A percentile compares a stretch with the other conserved stretches of the same genome.
These are phyloP conservation scores for Cercophora sp. DNA, from an alignment of 495 filamentous ascomycete species.

Conservation along the genomic window DNA sequence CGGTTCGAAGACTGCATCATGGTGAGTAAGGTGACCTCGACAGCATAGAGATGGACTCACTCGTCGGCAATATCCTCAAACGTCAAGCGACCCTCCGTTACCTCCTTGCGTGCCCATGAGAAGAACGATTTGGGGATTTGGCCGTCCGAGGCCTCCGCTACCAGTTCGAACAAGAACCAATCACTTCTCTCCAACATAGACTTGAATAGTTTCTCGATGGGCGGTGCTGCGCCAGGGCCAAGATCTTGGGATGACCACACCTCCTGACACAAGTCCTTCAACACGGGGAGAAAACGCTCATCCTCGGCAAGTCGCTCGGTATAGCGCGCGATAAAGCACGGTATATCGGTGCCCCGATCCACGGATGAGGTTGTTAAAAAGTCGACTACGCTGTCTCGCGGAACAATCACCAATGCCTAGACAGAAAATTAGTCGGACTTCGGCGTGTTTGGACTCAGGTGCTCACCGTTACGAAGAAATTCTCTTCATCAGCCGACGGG, in stretches of 20 bases:
- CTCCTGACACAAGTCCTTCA: constrained; percentile 13
- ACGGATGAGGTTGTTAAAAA: constrained; percentile 12
- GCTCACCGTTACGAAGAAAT: too few relatives aligned
- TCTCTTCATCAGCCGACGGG: too few relatives aligned
- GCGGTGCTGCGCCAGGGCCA: not conserved
- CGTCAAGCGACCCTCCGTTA: constrained; percentile 1
- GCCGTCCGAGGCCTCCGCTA: constrained; percentile 2
- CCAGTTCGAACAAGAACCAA: constrained; percentile 15
- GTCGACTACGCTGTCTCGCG: constrained; percentile 20
- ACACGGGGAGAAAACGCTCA: constrained; percentile 8
- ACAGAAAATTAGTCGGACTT: not conserved
- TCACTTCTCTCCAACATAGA: constrained; percentile 10
- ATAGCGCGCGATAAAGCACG: constrained; percentile 5
- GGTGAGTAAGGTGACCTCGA: not conserved
- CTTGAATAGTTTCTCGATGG: constrained; percentile 11
- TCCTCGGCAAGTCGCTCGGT: not conserved
- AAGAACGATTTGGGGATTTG: constrained; percentile 10
- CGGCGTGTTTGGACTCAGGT: not conserved
- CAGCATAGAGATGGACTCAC: not conserved
- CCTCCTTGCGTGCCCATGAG: constrained; percentile 5
- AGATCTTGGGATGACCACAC: constrained; percentile 13
- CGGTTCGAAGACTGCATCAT: not conserved
- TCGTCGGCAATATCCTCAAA: constrained; percentile 10
- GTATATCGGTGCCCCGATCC: not conserved
- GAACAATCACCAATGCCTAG: constrained; percentile 18